These are phyloP conservation scores for Claviceps digitariae DNA, from an alignment of 2,329 filamentous ascomycete species.

Conservation along the genomic window DNA sequence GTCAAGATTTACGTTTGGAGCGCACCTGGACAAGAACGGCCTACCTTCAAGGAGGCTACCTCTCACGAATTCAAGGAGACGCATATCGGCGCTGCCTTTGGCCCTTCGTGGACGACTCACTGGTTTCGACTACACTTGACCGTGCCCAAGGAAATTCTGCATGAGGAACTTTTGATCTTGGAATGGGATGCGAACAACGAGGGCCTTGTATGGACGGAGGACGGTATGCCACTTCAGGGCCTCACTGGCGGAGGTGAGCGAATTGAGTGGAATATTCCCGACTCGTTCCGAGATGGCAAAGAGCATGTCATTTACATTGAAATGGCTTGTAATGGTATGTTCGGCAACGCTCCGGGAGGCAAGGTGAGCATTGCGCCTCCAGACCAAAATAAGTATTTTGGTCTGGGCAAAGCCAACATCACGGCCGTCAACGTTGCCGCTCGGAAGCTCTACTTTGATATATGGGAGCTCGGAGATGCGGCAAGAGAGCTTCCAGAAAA, in stretches of 20 bases:
- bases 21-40: conserved; percentile 64
- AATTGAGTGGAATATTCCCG: conserved; percentile 80
- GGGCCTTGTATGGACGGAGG: conserved; percentile 82
- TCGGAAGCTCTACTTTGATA: conserved; percentile 73
- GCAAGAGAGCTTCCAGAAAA: conserved; percentile 81
- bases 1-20: conserved; percentile 80
- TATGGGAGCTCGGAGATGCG: conserved; percentile 91
- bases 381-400: conserved; percentile 68
- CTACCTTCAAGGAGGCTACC: conserved; percentile 75
- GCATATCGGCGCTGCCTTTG: conserved; percentile 65
- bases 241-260: conserved; percentile 82
- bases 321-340: conserved; percentile 98
- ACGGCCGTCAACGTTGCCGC: conserved; percentile 80
- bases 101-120: conserved; percentile 93
- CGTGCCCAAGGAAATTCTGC: conserved; percentile 56
- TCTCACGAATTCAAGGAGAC: conserved; percentile 62
- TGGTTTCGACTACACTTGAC: conserved; percentile 84
- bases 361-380: conserved; percentile 76
- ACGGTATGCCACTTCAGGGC: conserved; percentile 83
- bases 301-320: conserved; percentile 89
- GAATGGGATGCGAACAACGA: conserved; percentile 95
- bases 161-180: conserved; percentile 79
- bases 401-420: conserved; percentile 65
- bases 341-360: conserved; percentile 76
- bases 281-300: conserved; percentile 69